These are phyloP conservation scores for Aphanomyces invadans DNA, from an alignment of 352 stramenopile species.

Conservation along the genomic window DNA sequence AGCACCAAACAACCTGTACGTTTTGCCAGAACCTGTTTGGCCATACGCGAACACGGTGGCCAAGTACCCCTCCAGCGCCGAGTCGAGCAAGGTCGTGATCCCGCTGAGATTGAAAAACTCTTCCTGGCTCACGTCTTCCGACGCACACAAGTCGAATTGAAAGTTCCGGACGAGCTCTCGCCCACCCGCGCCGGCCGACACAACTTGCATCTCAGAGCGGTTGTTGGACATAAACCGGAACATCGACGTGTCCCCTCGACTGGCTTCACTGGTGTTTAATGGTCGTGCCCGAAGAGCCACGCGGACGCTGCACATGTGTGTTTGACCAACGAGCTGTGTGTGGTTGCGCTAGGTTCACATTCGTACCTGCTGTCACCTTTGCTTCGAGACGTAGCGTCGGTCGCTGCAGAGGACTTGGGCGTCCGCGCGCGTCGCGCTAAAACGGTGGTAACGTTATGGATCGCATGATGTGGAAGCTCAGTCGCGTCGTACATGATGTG, in stretches of 20 bases:
- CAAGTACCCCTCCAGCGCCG: constrained; percentile 60
- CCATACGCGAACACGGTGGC: constrained; percentile 63
- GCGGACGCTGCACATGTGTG: constrained; percentile 32
- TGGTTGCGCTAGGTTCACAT: too few species aligned
- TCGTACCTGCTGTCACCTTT: constrained; percentile 14
- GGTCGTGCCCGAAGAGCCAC: constrained; percentile 59
- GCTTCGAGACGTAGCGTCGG: not conserved
- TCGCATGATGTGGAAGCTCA: not conserved
- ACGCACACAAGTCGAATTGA: constrained; percentile 66
- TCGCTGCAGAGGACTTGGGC: not conserved
- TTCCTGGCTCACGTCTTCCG: constrained; percentile 45
- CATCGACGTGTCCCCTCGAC: constrained; percentile 40
- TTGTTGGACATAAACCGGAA: constrained; percentile 52
- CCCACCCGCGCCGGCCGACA: constrained; percentile 34
- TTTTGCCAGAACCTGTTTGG: constrained; percentile 60
- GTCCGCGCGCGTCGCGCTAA: not conserved
- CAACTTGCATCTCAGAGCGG: constrained; percentile 24
- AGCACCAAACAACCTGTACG: too few species aligned
- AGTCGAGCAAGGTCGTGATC: constrained; percentile 50
- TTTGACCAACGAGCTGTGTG: too few species aligned
- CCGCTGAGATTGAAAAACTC: constrained; percentile 61
- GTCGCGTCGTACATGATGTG: not conserved
- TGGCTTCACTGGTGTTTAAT: constrained; percentile 44
- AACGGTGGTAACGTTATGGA: not conserved
- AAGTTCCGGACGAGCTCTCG: constrained; percentile 70